Evolutionary conservation across 1,139 yeast genomes (phyloP).

Genomic region (Barnettozyma hawaiiensis): DNA sequence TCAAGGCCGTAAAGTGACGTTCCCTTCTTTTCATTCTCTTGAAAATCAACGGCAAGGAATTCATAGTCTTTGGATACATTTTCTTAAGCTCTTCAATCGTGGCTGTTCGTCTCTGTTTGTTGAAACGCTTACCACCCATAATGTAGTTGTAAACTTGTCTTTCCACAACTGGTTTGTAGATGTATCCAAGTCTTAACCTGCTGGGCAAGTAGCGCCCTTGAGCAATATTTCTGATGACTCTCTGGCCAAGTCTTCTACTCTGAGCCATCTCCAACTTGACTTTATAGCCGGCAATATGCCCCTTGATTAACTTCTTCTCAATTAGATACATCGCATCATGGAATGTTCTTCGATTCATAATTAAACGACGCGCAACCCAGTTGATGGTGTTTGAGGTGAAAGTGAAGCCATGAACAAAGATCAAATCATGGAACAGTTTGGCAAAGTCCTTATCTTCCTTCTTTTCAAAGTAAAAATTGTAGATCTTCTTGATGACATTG

Average conservation of each 20-base stretch:
- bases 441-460: constrained; percentile 10
- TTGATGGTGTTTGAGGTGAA: constrained; percentile 37
- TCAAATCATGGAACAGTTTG: constrained; percentile 20
- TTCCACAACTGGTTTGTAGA: constrained; percentile 7
- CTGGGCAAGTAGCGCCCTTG: constrained; percentile 13
- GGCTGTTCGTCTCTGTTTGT: neutral
- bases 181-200: constrained; percentile 13
- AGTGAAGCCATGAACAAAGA: constrained; percentile 31
- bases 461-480: constrained; percentile 6
- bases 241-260: constrained; percentile 4
- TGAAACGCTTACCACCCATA: constrained; percentile 7
- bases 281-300: constrained; percentile 25
- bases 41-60: constrained; percentile 6
- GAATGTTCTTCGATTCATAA: constrained; percentile 28
- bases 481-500: constrained; percentile 14
- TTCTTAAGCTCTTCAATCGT: constrained; percentile 8
- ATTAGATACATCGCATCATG: constrained; percentile 33
- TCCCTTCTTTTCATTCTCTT: constrained; percentile 14
- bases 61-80: constrained; percentile 19
- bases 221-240: constrained; percentile 2
- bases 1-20: neutral
- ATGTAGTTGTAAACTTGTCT: constrained; percentile 12
- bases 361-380: constrained; percentile 31
- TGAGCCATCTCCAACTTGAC: constrained; percentile 6
- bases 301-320: constrained; percentile 37